Evolutionary conservation across 2,329 filamentous ascomycete genomes (phyloP), one percentile per base, ranked within the genome.

Genomic region (Thermothelomyces thermophilus): DNA sequence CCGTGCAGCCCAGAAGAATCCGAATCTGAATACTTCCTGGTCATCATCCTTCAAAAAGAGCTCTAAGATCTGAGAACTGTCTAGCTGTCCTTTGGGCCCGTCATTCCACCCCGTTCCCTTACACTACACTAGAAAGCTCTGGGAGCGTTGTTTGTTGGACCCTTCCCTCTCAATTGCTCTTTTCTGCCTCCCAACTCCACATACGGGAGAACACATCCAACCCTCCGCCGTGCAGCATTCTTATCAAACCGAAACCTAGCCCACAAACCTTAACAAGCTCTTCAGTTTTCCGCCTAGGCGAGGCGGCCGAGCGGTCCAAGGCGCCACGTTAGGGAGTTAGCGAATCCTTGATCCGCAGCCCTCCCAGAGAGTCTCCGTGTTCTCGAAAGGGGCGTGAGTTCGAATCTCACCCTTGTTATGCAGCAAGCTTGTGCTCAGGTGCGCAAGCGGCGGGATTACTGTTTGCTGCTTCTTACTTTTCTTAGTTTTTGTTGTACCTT

Each of bases 381-480:
- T 46, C 48, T 39, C 47, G 40, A 43, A 43, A 48, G 46, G 42
- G 34, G 47, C 47, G 41, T 44, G 41, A 50, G 47, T 44, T 40
- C 41, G 47, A 50, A 45, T 50, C 47, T 50, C 47, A 41, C 42
- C 41, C 31, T 46, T 51, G 36, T 51, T 24, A 51, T 42, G 33
- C 35, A 37, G 41, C 24, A 26, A 26, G 24, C 24, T 26, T 9
- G 5, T 26, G 24, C 24, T n/a, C n/a, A n/a, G n/a, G n/a, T n/a
- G n/a, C n/a, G n/a, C n/a, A n/a, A n/a, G n/a, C n/a, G n/a, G n/a
- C n/a, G n/a, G n/a, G n/a, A n/a, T n/a, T n/a, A n/a, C n/a, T n/a
- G n/a, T n/a, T n/a, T n/a, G 24, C 9, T 26, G 5, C 24, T 26
- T 24, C 37, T 5, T 17, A 9, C 20, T 35, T 36, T 36, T 16